Evolutionary conservation across 257 asterid genomes (phyloP), one percentile per base, ranked within the genome.

Genomic region (Lavandula angustifolia): DNA sequence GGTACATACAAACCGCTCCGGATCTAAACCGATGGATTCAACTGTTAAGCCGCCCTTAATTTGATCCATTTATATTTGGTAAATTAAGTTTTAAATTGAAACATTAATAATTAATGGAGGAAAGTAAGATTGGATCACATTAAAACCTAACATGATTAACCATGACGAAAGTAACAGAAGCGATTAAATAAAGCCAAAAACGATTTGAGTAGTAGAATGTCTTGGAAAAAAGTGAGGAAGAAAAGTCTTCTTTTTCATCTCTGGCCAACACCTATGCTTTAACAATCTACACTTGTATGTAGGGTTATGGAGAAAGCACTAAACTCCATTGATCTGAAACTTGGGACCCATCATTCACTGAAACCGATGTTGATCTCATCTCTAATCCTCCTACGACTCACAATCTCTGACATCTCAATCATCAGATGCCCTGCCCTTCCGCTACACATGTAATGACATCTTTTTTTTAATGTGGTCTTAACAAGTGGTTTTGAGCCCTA

Each of bases 311-410:
- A n/a, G n/a, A n/a, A n/a, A n/a, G 27, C 27, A 22, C 1, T 22
- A 1, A 22, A 22, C 27, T 22, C 27, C 2, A 1, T 22, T 22
- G 27, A 22, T 44, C 47, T 9, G 40, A 54, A 54, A 14, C 13
- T 1, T 51, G 71, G 73, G 77, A 51, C 73, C 77, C 73, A 73
- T 13, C n/a, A 41, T 56, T 73, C 66, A 64, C 43, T 58, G 62
- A 72, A 66, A 66, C 4, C 72, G 43, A 65, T 11, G 68, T 66
- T 58, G 77, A 72, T 72, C 68, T 50, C 63, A 48, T 64, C 71
- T 71, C 38, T 29, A 38, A 54, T 55, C 31, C 27, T 55, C 31
- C 27, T 1, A 62, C 10, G 32, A 71, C 72, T 41, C 13, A 56
- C 67, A 56, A 13, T 37, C 13, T 64, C 66, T 71, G 76, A 71